Evolutionary conservation across 2,329 filamentous ascomycete species (phyloP), one percentile per base, ranked within the genome.

Genomic region (Hypoxylon sp.): DNA sequence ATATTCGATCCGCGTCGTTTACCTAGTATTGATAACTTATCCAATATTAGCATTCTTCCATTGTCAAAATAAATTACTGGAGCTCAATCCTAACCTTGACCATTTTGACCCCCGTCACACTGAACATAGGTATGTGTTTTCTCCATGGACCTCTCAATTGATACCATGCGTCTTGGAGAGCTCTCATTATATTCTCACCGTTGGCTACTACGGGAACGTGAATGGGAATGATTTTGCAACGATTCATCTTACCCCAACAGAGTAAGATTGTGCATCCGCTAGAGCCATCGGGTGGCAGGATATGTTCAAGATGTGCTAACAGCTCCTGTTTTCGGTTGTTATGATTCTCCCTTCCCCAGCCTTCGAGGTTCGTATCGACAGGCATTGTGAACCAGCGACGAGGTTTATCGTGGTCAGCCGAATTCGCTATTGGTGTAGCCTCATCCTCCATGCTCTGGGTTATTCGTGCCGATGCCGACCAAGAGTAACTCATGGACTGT

Each of bases 101-200:
- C 22, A 31, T 30, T 40, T 59, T 44, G 17, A 59, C 22, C n/a
- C 13, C 20, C 5, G 8, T 50, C 33, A 59, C 56, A 4, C 56
- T 14, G 13, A 59, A 50, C 44, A 50, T 59, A 2, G 56, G 56
- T 27, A 59, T 17, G n/a, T 40, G 31, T 17, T 50, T 59, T 59
- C 56, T 50, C 56, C 56, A 59, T 5, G n/a, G 42, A n/a, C 56
- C 56, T 20, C 33, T 59, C 6, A 5, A 31, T 20, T 42, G 31
- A 30, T 59, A 59, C 56, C 56, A 59, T 31, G 30, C 44, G 10
- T 59, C 6, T 17, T 20, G 31, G 6, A 59, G 27, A 25, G 44
- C 22, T n/a, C 8, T 50, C 31, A 31, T 50, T 11, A 1, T 17
- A 2, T 27, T 44, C 10, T 14, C 14, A 2, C 20, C 46, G 20